These are phyloP conservation scores for Malassezia cuniculi DNA, from an alignment of 1,284 basidiomycete genomes.

Conservation along the genomic window DNA sequence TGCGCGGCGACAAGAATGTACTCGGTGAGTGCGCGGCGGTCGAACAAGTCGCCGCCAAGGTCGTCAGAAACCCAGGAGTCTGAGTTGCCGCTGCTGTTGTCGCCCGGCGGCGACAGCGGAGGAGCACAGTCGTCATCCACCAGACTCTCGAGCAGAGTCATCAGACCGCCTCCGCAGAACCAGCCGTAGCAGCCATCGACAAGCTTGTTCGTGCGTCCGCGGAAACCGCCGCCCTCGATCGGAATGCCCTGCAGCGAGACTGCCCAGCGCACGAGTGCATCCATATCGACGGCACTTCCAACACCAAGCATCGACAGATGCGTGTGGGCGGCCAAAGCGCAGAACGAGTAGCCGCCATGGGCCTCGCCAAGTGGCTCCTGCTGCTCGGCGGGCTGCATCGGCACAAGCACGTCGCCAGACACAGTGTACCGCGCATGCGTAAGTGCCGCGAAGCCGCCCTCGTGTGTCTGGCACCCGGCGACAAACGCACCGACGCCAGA, in stretches of 20 bases:
- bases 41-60: constrained; percentile 19
- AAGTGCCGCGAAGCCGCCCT: constrained; percentile 82
- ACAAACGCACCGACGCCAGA: constrained; percentile 48
- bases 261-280: constrained; percentile 65
- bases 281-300: constrained; percentile 51
- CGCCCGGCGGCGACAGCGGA: background rate
- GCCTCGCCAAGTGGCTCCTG: constrained; percentile 70
- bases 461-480: constrained; percentile 84
- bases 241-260: constrained; percentile 71
- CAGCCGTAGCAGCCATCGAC: constrained; percentile 98
- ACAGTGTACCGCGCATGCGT: constrained; percentile 55
- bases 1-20: constrained; percentile 80
- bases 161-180: constrained; percentile 84
- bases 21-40: constrained; percentile 60
- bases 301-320: constrained; percentile 54
- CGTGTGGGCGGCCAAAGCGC: constrained; percentile 71
- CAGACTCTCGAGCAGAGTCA: constrained; percentile 61
- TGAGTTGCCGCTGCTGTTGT: no score
- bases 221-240: constrained; percentile 79
- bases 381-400: constrained; percentile 11
- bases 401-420: constrained; percentile 5
- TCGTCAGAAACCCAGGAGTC: constrained; percentile 17
- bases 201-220: constrained; percentile 87
- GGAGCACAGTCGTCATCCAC: constrained; percentile 47
- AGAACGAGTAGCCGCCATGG: constrained; percentile 94